Conservation (phyloP, 2,329 filamentous ascomycete genomes). For the Neonectria ditissima region DNA sequence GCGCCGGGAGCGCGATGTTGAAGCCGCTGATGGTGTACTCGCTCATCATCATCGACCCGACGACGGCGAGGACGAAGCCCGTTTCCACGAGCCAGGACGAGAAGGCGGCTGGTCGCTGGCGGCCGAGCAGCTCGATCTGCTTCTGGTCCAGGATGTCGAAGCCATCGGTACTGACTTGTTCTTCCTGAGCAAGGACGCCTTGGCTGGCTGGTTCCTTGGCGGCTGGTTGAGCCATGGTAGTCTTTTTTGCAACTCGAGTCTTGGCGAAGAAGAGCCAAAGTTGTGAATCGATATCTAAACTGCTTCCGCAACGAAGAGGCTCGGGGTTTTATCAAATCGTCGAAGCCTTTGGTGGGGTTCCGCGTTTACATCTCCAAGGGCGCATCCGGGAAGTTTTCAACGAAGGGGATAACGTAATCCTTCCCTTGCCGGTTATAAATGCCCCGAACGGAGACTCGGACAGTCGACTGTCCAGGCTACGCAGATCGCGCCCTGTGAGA, state of each 20-base stretch:
- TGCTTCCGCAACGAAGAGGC: neutral
- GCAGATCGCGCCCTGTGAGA: neutral
- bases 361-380: neutral
- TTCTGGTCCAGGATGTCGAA: slow-evolving; percentile 33
- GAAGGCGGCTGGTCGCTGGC: slow-evolving; percentile 70
- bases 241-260: neutral
- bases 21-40: slow-evolving; percentile 86
- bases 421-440: neutral
- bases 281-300: neutral
- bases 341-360: neutral
- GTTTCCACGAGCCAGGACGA: slow-evolving; percentile 64
- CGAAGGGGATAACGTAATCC: neutral
- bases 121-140: slow-evolving; percentile 69
- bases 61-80: slow-evolving; percentile 71
- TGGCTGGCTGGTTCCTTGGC: neutral
- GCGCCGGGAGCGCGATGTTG: slow-evolving; percentile 75
- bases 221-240: neutral
- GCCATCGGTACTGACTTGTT: neutral
- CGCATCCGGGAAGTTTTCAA: neutral
- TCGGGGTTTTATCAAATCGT: neutral
- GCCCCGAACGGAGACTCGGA: neutral
- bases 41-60: slow-evolving; percentile 72
- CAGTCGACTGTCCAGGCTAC: neutral
- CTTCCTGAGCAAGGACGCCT: neutral
- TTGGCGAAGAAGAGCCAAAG: neutral